Base-by-base conservation (phyloP, 2,329 filamentous ascomycete genomes). In the Fusarium longipes region DNA sequence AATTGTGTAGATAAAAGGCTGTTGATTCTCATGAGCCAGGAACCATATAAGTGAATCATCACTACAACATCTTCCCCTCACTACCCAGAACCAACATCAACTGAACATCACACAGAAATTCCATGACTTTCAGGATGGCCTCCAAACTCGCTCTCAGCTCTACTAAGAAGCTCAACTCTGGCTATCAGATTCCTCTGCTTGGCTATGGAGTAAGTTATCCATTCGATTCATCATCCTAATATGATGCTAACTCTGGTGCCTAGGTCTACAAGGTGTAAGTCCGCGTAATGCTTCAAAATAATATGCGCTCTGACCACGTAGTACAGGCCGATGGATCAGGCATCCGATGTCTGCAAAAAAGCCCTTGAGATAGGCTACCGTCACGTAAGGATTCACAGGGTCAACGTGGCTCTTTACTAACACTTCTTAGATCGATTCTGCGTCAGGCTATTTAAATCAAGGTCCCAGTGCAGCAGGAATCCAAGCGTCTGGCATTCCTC, bases 231-330 rank as follows among this genome's bases (percentile, higher is more conserved):
- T 33, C 27, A 14, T 36, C 14, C 10, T 12, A 24, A 38, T 12
- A 5, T 18, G 20, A n/a, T 38, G 33, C 61, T 73, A 53, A 68
- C 57, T 30, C 18, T 52, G 22, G 14, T 27, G 6, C 36, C 4
- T 66, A 87, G 84, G 81, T 86, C 59, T 86, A 84, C 73, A 80
- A 86, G 77, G 83, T 80, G 84, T 86, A 70, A 80, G 71, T 36
- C 36, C 47, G 20, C 20, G 39, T 32, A 57, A 79, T 67, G 6
- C 25, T 40, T 29, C 40, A 3, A 32, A 45, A 32, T 29, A 35
- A 15, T 1, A 6, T 33, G 40, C 18, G 25, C n/a, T 44, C 55
- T 53, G 40, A 57, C 56, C 71, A 43, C 62, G 44, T 20, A 32
- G 18, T 43, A 8, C 30, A 80, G 77, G 6, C 76, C 75, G 3